Percentiles rank a stretch among this genome's conserved stretches.
phyloP scores from a whole-genome alignment of 306 rosid genomes.

The Sicyos baderoa region DNA sequence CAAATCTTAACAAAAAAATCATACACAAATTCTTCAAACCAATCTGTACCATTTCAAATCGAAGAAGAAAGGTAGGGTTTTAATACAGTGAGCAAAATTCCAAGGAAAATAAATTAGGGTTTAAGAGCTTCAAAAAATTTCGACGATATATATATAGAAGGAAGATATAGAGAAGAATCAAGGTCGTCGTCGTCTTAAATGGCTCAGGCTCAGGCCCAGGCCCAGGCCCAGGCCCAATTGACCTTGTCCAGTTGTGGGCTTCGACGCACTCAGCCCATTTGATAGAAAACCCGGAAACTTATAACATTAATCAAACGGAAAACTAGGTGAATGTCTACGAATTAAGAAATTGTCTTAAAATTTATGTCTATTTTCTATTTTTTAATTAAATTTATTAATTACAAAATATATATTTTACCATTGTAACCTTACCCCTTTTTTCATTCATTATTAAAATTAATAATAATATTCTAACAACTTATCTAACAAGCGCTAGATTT shows the following conservation, averaged over 20 bases:
- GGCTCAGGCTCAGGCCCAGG: neutral
- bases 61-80: constrained; percentile 17
- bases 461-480: no score
- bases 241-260: neutral
- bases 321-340: no score
- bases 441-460: no score
- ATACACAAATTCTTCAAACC: neutral
- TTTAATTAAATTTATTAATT: no score
- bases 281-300: no score
- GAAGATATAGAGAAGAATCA: constrained; percentile 9
- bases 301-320: no score
- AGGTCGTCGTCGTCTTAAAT: neutral
- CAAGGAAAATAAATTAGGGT: constrained; percentile 9
- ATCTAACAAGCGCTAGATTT: no score
- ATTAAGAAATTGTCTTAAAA: no score
- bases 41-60: constrained; percentile 14
- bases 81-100: neutral
- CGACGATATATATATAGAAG: neutral
- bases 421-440: no score
- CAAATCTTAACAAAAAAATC: neutral
- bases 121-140: constrained; percentile 14
- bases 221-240: neutral
- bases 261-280: neutral
- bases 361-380: no score
- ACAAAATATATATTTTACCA: no score